A percentile compares a stretch with the other conserved stretches of the same genome.
Conservation (phyloP, 768 basidiomycete species). For the Mycena galopus region DNA sequence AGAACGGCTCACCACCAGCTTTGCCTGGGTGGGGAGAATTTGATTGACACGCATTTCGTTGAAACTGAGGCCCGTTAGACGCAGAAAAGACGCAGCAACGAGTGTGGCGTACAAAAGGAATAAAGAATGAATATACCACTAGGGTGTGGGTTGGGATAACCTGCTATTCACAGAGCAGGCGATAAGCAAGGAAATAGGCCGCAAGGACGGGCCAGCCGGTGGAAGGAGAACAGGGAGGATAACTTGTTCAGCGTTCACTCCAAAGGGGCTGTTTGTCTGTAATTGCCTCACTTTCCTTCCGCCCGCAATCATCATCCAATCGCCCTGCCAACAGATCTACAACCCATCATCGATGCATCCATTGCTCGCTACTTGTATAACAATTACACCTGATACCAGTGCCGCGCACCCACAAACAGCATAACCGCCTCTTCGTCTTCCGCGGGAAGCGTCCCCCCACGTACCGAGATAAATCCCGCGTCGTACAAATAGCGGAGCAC, state of each 20-base stretch:
- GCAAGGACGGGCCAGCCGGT: slow-evolving; percentile 42
- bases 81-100: slow-evolving; percentile 10
- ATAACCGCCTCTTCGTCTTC: slow-evolving; percentile 70
- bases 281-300: slow-evolving; percentile 11
- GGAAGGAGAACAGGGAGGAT: slow-evolving; percentile 40
- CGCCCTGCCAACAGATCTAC: slow-evolving; percentile 37
- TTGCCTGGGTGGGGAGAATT: slow-evolving; percentile 53
- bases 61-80: slow-evolving; percentile 16
- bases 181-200: slow-evolving; percentile 23
- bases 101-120: slow-evolving; percentile 36
- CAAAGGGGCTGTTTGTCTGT: neutral
- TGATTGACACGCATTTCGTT: slow-evolving; percentile 56
- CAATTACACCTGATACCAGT: slow-evolving; percentile 75
- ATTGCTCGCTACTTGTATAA: neutral
- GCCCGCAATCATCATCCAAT: neutral
- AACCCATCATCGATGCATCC: neutral
- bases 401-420: slow-evolving; percentile 68
- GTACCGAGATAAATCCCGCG: slow-evolving; percentile 62
- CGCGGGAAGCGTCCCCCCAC: slow-evolving; percentile 48
- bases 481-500: slow-evolving; percentile 64
- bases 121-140: slow-evolving; percentile 56
- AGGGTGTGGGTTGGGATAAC: slow-evolving; percentile 47
- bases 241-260: slow-evolving; percentile 4
- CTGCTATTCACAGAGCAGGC: slow-evolving; percentile 11
- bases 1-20: slow-evolving; percentile 60